These are phyloP conservation scores for Talaromyces sp. DNA, from an alignment of 2,329 filamentous ascomycete species.

Conservation along the genomic window DNA sequence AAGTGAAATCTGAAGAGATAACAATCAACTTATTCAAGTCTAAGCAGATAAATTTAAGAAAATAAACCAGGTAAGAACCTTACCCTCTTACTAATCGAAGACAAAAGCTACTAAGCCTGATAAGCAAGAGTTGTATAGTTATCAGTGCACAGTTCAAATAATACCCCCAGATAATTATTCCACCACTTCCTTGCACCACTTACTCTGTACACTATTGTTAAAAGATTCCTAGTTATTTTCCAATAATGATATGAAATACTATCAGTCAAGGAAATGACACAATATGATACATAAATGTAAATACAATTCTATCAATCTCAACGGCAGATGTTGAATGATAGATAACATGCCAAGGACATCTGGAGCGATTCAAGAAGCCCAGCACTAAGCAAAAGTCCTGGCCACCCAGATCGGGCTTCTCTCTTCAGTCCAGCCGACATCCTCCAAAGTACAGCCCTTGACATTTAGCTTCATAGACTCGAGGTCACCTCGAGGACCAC, in stretches of 20 bases:
- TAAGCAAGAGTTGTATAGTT: too few relatives aligned
- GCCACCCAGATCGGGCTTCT: constrained; percentile 21
- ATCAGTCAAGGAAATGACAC: background rate
- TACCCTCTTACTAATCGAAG: too few relatives aligned
- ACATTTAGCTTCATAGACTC: constrained; percentile 37
- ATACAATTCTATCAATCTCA: background rate
- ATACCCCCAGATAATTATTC: too few relatives aligned
- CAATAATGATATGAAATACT: background rate
- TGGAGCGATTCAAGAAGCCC: background rate
- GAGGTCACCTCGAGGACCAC: constrained; percentile 3
- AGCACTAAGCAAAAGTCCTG: background rate
- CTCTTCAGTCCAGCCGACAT: constrained; percentile 55
- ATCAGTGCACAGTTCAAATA: too few relatives aligned
- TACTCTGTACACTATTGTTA: too few relatives aligned
- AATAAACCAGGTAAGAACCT: too few relatives aligned
- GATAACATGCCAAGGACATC: background rate
- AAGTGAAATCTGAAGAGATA: too few relatives aligned
- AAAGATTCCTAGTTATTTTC: too few relatives aligned
- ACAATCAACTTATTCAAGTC: too few relatives aligned
- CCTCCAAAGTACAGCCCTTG: constrained; percentile 44
- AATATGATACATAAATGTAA: background rate
- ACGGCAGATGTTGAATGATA: background rate
- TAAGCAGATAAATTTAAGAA: too few relatives aligned
- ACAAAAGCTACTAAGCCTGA: too few relatives aligned
- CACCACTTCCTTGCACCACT: too few relatives aligned